Evolutionary conservation across 2,329 filamentous ascomycete genomes (phyloP).

Genomic region (Fusarium avenaceum): DNA sequence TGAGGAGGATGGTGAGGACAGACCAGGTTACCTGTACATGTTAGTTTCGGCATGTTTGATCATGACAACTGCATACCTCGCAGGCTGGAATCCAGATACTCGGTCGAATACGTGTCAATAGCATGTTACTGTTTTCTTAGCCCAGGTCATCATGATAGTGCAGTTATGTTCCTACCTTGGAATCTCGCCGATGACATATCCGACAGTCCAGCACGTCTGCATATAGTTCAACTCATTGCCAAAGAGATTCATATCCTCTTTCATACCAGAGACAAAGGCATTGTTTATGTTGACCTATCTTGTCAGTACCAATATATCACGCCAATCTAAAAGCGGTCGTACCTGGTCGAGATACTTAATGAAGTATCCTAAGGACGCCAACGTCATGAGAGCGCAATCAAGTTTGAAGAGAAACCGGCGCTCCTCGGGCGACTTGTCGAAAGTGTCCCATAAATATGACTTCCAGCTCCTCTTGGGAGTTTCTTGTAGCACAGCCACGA

Average conservation of each 20-base stretch:
- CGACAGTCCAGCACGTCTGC: slow-evolving; percentile 68
- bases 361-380: slow-evolving; percentile 56
- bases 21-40: slow-evolving; percentile 48
- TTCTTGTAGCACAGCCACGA: slow-evolving; percentile 23
- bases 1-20: slow-evolving; percentile 50
- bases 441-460: slow-evolving; percentile 64
- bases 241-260: slow-evolving; percentile 65
- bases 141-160: rapidly evolving
- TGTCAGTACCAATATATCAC: rapidly evolving
- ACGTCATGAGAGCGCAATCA: slow-evolving; percentile 56
- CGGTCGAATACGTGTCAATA: slow-evolving; percentile 57
- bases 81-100: slow-evolving; percentile 58
- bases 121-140: slow-evolving; percentile 48
- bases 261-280: slow-evolving; percentile 57
- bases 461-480: slow-evolving; percentile 53
- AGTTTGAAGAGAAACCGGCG: slow-evolving; percentile 59
- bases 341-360: slow-evolving; percentile 57
- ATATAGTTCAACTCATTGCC: slow-evolving; percentile 63
- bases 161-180: slow-evolving; percentile 41
- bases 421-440: slow-evolving; percentile 60
- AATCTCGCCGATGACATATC: slow-evolving; percentile 67
- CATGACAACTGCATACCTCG: slow-evolving; percentile 30
- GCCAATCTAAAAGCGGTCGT: not conserved
- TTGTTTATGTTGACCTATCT: slow-evolving; percentile 46
- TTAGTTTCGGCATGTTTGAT: not conserved